Percentiles rank a stretch among this genome's conserved stretches.
Evolutionary conservation across 1,139 yeast genomes (phyloP).

Genomic region (Diutina catenulata): DNA sequence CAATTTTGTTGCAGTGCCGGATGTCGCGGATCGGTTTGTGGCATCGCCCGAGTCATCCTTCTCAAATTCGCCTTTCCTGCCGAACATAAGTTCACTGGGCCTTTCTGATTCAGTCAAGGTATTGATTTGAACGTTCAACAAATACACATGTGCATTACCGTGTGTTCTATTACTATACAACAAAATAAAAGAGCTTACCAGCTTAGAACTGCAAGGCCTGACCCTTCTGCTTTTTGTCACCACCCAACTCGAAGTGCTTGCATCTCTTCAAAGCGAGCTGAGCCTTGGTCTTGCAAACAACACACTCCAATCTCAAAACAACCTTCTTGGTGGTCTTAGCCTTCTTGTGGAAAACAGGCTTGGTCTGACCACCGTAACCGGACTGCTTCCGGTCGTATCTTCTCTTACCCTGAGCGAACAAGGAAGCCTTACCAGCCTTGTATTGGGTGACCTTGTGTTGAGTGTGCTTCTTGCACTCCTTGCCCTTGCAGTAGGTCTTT

Average conservation of each 20-base stretch:
- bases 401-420: constrained; percentile 99
- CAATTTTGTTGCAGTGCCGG: no score
- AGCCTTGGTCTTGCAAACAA: constrained; percentile 96
- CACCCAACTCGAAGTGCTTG: constrained; percentile 99
- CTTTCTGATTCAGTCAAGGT: no score
- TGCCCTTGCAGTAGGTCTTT: constrained; percentile 99
- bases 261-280: constrained; percentile 98
- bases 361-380: constrained; percentile 99
- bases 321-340: constrained; percentile 99
- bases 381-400: constrained; percentile 99
- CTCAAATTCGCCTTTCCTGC: no score
- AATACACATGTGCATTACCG: background rate
- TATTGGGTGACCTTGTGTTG: constrained; percentile 99
- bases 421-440: constrained; percentile 99
- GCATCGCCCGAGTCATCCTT: no score
- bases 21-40: no score
- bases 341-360: constrained; percentile 99
- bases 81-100: no score
- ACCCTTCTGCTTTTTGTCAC: constrained; percentile 99
- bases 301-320: constrained; percentile 98
- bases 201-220: constrained; percentile 88
- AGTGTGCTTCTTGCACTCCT: constrained; percentile 98
- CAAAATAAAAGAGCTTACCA: no score
- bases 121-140: no score
- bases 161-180: constrained; percentile 5